A percentile compares a stretch with the other conserved stretches of the same genome.
Conservation (phyloP, 1,284 basidiomycete genomes). For the Microbotryum intermedium region DNA sequence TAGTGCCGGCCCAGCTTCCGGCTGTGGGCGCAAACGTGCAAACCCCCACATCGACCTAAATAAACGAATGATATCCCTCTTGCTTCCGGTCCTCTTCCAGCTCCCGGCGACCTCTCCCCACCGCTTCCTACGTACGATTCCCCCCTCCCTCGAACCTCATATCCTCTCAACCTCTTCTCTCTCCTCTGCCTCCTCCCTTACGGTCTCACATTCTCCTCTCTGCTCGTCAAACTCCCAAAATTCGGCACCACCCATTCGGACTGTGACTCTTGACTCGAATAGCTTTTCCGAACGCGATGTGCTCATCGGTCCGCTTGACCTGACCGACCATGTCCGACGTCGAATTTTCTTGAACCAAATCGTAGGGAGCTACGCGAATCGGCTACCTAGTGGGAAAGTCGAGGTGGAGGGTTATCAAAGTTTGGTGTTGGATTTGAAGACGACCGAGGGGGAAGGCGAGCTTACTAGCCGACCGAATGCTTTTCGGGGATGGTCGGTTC, state of each 20-base stretch:
- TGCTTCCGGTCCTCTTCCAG: too few relatives aligned
- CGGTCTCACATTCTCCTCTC: conserved; percentile 19
- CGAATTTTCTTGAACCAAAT: conserved; percentile 18
- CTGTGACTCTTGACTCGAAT: too few relatives aligned
- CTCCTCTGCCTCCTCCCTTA: conserved; percentile 11
- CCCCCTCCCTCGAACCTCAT: neutral
- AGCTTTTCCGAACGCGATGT: conserved; percentile 14
- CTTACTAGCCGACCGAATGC: too few relatives aligned
- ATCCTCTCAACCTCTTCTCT: conserved; percentile 5
- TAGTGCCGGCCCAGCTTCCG: too few relatives aligned
- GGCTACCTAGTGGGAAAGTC: conserved; percentile 17
- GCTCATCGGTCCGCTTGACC: conserved; percentile 14
- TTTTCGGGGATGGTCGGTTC: too few relatives aligned
- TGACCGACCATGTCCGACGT: neutral
- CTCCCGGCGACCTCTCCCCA: too few relatives aligned
- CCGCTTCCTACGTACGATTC: too few relatives aligned
- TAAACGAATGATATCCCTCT: too few relatives aligned
- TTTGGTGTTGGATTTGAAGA: neutral
- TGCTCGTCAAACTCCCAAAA: neutral
- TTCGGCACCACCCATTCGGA: too few relatives aligned
- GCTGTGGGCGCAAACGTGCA: too few relatives aligned
- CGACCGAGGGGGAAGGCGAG: neutral
- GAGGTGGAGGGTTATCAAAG: neutral
- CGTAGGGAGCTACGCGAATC: conserved; percentile 24
- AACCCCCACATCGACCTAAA: too few relatives aligned